Conservation (phyloP, 805 yeast species). For the Candida qinlingensis region DNA sequence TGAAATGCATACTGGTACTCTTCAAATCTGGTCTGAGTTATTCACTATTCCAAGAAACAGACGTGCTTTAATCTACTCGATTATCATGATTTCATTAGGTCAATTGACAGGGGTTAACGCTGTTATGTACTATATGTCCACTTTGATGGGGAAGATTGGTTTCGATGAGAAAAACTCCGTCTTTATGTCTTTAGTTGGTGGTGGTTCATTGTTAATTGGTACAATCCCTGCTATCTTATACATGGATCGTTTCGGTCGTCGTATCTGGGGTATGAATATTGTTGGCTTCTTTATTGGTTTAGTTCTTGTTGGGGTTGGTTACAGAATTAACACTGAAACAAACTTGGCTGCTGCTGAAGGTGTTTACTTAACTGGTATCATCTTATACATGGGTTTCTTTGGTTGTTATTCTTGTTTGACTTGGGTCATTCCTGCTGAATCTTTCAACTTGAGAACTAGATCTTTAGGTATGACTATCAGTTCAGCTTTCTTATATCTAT, state of each 20-base stretch:
- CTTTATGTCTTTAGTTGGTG: constrained; percentile 66
- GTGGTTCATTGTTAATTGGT: constrained; percentile 57
- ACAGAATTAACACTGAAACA: constrained; percentile 34
- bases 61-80: constrained; percentile 54
- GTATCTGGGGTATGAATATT: constrained; percentile 55
- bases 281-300: constrained; percentile 57
- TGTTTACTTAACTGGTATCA: constrained; percentile 55
- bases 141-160: constrained; percentile 50
- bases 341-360: constrained; percentile 48
- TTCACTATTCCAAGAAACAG: constrained; percentile 52
- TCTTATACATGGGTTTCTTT: constrained; percentile 59
- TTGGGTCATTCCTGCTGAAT: constrained; percentile 66
- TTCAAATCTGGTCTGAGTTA: constrained; percentile 45
- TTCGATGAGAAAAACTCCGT: constrained; percentile 47
- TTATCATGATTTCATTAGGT: constrained; percentile 53
- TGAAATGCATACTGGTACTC: constrained; percentile 29
- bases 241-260: constrained; percentile 54
- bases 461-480: constrained; percentile 62
- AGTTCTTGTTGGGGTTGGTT: constrained; percentile 54
- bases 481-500: constrained; percentile 49
- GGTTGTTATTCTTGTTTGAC: constrained; percentile 64
- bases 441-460: constrained; percentile 53
- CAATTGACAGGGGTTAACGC: constrained; percentile 69
- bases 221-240: constrained; percentile 59
- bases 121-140: constrained; percentile 59